Base-by-base conservation (phyloP, 495 filamentous ascomycete species). In the Daldinia loculata region DNA sequence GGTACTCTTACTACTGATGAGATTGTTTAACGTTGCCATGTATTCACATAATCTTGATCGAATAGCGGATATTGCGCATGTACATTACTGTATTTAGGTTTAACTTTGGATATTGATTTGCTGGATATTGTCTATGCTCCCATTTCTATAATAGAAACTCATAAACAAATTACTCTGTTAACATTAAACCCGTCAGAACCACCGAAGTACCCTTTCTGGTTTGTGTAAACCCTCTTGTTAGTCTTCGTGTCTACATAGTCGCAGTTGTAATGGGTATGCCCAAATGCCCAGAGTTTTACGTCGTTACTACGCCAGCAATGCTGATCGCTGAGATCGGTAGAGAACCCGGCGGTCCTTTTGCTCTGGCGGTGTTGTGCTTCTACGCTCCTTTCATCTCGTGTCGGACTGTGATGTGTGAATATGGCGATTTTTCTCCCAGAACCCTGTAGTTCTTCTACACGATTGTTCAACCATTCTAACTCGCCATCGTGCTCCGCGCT, bases 201-300 rank as follows among this genome's bases (percentile, higher is more conserved):
- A 4, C 12, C 24, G 45, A 74, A 75, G 63, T 81, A 79, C 0
- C 81, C 80, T 56, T 69, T 71, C 67, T 82, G 80, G 61, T 82
- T 81, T 7, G 76, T 60, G 26, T 70, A 17, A 15, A 76, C 45
- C 34, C 69, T 41, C 22, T 50, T 63, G 6, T 36, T 50, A 19
- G 58, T 48, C 30, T 36, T 43, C 7, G 63, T 50, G 17, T 75
- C 74, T 17, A 58, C 29, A 26, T 66, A 70, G 3, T 70, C 66
- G 60, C 70, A 73, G 27, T 69, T 87, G 69, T 78, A 85, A 75
- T 89, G 86, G 8, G 86, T 89, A 69, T 88, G 85, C 1, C 85
- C 85, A 75, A 85, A 89, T 12, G 81, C 86, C 86, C 84, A 87
- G 7, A 87, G n/a, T 45, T 75, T 77, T 4, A 89, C 86, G 2